These are phyloP conservation scores for Inonotus hispidus DNA, from an alignment of 1,284 basidiomycete genomes.

Conservation along the genomic window DNA sequence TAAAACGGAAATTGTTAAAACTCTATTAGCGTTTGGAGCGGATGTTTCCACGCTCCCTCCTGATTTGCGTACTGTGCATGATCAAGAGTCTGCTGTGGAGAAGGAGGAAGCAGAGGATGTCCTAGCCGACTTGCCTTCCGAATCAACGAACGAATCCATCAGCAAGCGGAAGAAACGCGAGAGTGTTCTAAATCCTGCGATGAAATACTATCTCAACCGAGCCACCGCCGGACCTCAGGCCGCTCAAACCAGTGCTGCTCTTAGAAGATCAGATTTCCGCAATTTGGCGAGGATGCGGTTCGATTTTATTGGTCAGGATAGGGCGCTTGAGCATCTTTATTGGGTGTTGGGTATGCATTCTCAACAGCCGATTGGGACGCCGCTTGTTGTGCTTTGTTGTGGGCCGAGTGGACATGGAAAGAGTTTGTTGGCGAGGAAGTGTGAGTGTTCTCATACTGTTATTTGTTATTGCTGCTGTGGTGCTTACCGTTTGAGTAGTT, in stretches of 20 bases:
- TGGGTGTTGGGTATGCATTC: conserved; percentile 68
- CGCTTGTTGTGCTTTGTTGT: conserved; percentile 69
- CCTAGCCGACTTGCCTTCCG: conserved; percentile 10
- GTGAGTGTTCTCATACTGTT: no score
- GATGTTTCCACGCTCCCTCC: conserved; percentile 45
- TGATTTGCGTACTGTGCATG: conserved; percentile 1
- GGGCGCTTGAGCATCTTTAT: conserved; percentile 71
- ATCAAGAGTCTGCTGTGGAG: background rate
- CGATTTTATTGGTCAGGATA: conserved; percentile 71
- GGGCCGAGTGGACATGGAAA: conserved; percentile 82
- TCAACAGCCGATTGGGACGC: conserved; percentile 49
- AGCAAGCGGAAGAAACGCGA: conserved; percentile 14
- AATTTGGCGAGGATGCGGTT: conserved; percentile 66
- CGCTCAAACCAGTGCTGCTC: conserved; percentile 56
- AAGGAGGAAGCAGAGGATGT: conserved; percentile 5
- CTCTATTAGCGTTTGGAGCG: conserved; percentile 69
- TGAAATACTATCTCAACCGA: conserved; percentile 57
- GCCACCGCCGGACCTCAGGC: conserved; percentile 50
- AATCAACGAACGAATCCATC: background rate
- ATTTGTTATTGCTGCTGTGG: background rate
- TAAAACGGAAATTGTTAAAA: conserved; percentile 71
- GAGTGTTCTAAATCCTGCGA: conserved; percentile 17
- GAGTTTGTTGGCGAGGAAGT: conserved; percentile 72
- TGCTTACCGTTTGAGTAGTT: conserved; percentile 36
- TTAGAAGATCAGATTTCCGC: conserved; percentile 69